Conservation (phyloP, 2,329 filamentous ascomycete genomes). For the Talaromyces sp. region DNA sequence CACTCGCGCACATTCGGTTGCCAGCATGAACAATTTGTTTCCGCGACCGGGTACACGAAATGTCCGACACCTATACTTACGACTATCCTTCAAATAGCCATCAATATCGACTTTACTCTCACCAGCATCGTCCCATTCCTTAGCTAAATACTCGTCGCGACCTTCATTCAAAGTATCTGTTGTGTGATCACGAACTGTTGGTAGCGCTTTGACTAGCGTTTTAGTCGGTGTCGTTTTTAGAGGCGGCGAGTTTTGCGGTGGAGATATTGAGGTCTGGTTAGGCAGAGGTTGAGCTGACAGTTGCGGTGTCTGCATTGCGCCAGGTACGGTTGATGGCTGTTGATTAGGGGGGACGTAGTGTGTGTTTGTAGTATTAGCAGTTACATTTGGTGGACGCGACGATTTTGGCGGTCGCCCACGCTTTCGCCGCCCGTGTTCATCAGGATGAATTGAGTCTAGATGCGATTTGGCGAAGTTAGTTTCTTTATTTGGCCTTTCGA, state of each 20-base stretch:
- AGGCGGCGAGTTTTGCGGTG: conserved; percentile 59
- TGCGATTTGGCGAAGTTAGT: conserved; percentile 16
- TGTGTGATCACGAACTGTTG: conserved; percentile 93
- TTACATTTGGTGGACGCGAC: conserved; percentile 33
- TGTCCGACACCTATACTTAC: conserved; percentile 87
- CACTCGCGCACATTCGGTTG: conserved; percentile 92
- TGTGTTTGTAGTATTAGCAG: conserved; percentile 13
- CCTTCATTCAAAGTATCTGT: conserved; percentile 87
- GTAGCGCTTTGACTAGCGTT: conserved; percentile 80
- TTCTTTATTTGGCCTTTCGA: conserved; percentile 12
- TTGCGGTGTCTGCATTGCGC: conserved; percentile 36
- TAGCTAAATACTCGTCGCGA: conserved; percentile 89
- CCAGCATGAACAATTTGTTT: conserved; percentile 96
- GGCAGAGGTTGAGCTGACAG: conserved; percentile 36
- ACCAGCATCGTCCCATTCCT: conserved; percentile 86
- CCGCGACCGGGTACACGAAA: conserved; percentile 88
- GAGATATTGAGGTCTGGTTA: conserved; percentile 40
- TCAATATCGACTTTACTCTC: conserved; percentile 88
- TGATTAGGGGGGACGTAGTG: conserved; percentile 20
- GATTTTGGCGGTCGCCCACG: conserved; percentile 48
- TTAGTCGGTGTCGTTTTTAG: conserved; percentile 73
- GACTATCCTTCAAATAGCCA: conserved; percentile 73
- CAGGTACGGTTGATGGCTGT: conserved; percentile 26
- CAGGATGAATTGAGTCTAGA: conserved; percentile 20
- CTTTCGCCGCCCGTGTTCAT: conserved; percentile 45